Percentiles rank a stretch among this genome's conserved stretches.
Conservation (phyloP, 164 flowering plant species). For the Nymphaea thermarum region DNA sequence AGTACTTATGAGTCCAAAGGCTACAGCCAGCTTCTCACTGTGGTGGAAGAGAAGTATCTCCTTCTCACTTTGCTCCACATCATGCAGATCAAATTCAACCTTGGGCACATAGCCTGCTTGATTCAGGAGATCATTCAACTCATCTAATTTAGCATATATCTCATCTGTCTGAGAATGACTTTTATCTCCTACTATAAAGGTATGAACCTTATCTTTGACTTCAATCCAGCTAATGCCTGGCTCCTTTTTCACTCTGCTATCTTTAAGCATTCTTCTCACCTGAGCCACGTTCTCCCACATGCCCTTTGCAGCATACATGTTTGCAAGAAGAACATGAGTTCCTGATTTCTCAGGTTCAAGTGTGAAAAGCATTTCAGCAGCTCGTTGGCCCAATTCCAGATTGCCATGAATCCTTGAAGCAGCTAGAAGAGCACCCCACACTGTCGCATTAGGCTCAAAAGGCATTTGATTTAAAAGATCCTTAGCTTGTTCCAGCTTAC, state of each 20-base stretch:
- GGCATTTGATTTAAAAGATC: constrained; percentile 10
- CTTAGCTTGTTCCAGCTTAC: constrained; percentile 9
- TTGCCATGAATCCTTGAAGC: constrained; percentile 14
- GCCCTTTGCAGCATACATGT: constrained; percentile 13
- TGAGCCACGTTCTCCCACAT: constrained; percentile 12
- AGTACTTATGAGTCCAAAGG: constrained; percentile 14
- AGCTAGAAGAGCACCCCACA: constrained; percentile 16
- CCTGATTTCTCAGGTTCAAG: constrained; percentile 16
- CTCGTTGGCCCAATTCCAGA: constrained; percentile 10
- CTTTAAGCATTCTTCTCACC: constrained; percentile 12
- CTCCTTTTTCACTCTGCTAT: constrained; percentile 13
- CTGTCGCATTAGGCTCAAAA: constrained; percentile 10
- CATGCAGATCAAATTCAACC: constrained; percentile 15
- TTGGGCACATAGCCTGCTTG: constrained; percentile 12
- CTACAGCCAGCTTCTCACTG: constrained; percentile 14
- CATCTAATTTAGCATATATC: constrained; percentile 15
- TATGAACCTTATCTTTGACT: constrained; percentile 13
- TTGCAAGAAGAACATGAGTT: constrained; percentile 13
- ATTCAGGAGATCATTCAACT: constrained; percentile 6
- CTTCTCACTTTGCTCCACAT: constrained; percentile 11
- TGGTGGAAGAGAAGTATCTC: constrained; percentile 14
- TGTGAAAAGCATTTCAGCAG: constrained; percentile 13
- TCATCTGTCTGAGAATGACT: constrained; percentile 9
- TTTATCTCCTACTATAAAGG: constrained; percentile 18
- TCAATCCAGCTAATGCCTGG: constrained; percentile 16